Percentiles rank a stretch among this genome's conserved stretches.
Conservation (phyloP, 2,329 filamentous ascomycete genomes). For the Daldinia eschscholtzii region DNA sequence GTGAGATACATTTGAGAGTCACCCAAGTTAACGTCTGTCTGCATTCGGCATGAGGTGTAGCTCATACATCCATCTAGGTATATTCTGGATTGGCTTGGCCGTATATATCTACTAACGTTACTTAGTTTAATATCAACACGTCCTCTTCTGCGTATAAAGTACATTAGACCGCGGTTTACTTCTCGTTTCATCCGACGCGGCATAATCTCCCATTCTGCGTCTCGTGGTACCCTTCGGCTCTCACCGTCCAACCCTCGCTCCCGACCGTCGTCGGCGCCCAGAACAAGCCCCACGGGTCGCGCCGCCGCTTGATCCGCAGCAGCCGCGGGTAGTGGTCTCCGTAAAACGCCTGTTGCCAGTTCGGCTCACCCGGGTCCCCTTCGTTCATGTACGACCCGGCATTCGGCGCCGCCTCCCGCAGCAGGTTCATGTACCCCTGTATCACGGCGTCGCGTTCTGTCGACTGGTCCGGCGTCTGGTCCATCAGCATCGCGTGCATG, state of each 20-base stretch:
- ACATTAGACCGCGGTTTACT: neutral
- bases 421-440: conserved; percentile 45
- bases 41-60: too few relatives aligned
- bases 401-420: conserved; percentile 56
- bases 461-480: conserved; percentile 47
- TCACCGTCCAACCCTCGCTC: conserved; percentile 61
- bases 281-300: conserved; percentile 62
- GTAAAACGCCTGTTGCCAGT: conserved; percentile 62
- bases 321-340: conserved; percentile 60
- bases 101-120: too few relatives aligned
- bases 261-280: conserved; percentile 65
- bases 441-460: conserved; percentile 46
- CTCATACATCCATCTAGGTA: too few relatives aligned
- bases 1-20: too few relatives aligned
- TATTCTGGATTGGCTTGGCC: too few relatives aligned
- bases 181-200: conserved; percentile 8
- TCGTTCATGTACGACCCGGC: conserved; percentile 66
- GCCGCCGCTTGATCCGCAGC: conserved; percentile 61
- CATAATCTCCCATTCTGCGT: conserved; percentile 48
- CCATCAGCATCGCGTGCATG: conserved; percentile 55
- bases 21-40: too few relatives aligned
- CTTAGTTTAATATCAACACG: too few relatives aligned
- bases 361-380: conserved; percentile 62
- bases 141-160: too few relatives aligned
- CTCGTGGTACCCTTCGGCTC: conserved; percentile 38